phyloP scores from a whole-genome alignment of 148 eudicot genomes.

The Rhododendron molle region DNA sequence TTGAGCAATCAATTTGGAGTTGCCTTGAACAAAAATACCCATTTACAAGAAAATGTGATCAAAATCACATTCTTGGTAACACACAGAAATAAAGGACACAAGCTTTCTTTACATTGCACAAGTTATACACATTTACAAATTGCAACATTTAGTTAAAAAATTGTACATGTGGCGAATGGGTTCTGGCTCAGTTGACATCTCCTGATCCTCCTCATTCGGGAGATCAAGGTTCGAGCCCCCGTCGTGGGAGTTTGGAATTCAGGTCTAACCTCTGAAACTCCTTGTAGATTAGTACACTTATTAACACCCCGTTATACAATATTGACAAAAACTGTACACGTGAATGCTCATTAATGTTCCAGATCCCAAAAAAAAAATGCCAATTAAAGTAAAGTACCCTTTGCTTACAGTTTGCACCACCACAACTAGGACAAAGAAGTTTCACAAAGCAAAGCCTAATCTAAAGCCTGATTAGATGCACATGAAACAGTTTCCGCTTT shows the following conservation, averaged over 20 bases:
- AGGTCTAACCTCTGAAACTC: too few relatives aligned
- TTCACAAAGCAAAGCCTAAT: background rate
- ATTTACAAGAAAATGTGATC: background rate
- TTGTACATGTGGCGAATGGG: too few relatives aligned
- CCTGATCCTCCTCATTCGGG: too few relatives aligned
- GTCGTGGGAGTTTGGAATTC: too few relatives aligned
- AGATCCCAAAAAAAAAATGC: background rate
- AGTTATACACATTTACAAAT: background rate
- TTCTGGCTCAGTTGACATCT: too few relatives aligned
- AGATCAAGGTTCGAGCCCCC: too few relatives aligned
- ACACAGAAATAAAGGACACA: background rate
- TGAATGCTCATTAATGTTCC: background rate
- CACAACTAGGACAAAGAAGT: background rate
- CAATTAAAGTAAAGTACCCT: background rate
- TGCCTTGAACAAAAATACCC: background rate
- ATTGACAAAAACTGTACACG: background rate
- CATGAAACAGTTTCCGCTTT: too few relatives aligned
- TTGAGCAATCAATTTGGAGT: background rate
- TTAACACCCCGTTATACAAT: too few relatives aligned
- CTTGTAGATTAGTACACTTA: too few relatives aligned
- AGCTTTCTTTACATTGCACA: background rate
- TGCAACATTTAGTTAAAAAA: too few relatives aligned
- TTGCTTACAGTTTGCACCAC: background rate
- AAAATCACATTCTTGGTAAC: background rate
- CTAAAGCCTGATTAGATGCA: background rate